Conservation (phyloP, 2,329 filamentous ascomycete genomes). For the Seiridium unicorne region DNA sequence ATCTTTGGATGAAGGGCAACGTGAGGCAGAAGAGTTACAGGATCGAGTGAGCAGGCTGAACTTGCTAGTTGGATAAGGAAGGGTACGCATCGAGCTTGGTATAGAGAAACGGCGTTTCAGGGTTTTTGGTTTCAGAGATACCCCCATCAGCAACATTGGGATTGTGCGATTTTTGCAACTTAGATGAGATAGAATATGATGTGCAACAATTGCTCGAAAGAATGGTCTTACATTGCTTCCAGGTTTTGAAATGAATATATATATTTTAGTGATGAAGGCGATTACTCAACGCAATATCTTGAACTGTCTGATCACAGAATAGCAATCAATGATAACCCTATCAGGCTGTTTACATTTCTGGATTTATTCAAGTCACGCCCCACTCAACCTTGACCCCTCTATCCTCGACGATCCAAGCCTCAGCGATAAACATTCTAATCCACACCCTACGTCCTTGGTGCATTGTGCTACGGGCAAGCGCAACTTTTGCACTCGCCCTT, state of each 20-base stretch:
- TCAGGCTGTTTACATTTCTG: too few species aligned
- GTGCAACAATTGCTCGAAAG: background rate
- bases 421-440: too few species aligned
- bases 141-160: constrained; percentile 6
- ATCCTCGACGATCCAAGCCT: too few species aligned
- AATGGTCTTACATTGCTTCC: too few species aligned
- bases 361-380: too few species aligned
- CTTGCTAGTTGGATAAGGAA: background rate
- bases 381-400: too few species aligned
- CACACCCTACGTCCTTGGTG: too few species aligned
- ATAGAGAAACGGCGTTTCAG: background rate
- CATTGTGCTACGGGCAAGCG: too few species aligned
- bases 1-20: background rate
- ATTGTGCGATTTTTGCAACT: background rate
- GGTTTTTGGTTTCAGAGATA: background rate
- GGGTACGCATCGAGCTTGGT: background rate
- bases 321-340: too few species aligned
- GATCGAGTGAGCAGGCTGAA: background rate
- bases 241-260: background rate
- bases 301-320: too few species aligned
- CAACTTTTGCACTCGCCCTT: too few species aligned
- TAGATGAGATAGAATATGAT: background rate
- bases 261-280: background rate
- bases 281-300: too few species aligned
- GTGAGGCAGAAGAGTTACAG: background rate